Conservation (phyloP, 257 asterid genomes). For the Gardenia jasminoides region DNA sequence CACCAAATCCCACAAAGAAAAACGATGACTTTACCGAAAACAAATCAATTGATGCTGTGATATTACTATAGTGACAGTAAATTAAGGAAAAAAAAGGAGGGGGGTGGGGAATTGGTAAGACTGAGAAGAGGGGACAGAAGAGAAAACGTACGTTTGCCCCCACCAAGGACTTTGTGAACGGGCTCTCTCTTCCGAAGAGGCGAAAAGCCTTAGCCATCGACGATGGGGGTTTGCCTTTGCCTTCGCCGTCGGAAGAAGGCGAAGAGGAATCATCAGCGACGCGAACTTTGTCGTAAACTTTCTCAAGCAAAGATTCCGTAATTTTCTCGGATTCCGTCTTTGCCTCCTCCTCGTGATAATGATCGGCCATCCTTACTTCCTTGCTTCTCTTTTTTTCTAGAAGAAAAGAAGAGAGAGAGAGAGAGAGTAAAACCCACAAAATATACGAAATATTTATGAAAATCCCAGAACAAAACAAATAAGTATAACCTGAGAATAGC, state of each 20-base stretch:
- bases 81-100: not conserved
- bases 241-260: conserved; percentile 57
- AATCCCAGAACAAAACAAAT: not conserved
- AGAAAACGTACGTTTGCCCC: conserved; percentile 60
- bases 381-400: not conserved
- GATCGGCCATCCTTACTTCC: conserved; percentile 57
- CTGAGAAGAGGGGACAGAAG: not conserved
- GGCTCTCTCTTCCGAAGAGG: conserved; percentile 76
- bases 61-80: not conserved
- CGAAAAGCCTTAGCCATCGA: conserved; percentile 51
- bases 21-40: not conserved
- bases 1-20: not conserved
- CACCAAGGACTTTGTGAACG: conserved; percentile 71
- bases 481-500: too few relatives aligned
- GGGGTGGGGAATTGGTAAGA: not conserved
- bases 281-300: conserved; percentile 51
- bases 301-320: conserved; percentile 55
- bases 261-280: conserved; percentile 38
- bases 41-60: not conserved
- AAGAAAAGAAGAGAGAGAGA: too few relatives aligned
- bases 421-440: conserved; percentile 8
- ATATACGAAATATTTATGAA: not conserved
- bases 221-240: conserved; percentile 48
- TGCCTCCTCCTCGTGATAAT: conserved; percentile 43
- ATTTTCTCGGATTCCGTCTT: conserved; percentile 57